Percentiles rank a stretch among this genome's conserved stretches.
Evolutionary conservation across 106 monocot species (phyloP).

Genomic region (Platanthera zijinensis): DNA sequence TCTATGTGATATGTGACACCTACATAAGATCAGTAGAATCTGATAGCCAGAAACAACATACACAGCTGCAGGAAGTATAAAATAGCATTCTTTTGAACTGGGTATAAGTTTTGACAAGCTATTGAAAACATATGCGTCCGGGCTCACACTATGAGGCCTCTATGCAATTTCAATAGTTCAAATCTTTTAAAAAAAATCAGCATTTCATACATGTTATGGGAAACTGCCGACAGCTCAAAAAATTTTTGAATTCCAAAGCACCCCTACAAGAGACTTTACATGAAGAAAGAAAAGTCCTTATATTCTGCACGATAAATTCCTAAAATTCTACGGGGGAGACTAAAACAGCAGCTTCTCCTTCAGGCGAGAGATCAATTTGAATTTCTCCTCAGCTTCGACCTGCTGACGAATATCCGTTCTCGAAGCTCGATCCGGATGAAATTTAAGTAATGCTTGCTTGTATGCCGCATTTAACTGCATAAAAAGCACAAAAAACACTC

Average conservation of each 20-base stretch:
- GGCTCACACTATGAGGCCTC: neutral
- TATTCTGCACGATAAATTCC: no score
- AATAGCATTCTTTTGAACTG: neutral
- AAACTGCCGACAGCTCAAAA: neutral
- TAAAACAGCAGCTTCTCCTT: constrained; percentile 45
- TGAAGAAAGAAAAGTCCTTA: neutral
- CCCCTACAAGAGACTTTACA: neutral
- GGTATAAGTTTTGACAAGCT: neutral
- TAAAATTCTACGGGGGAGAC: no score
- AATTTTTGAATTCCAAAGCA: neutral
- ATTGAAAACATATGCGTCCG: neutral
- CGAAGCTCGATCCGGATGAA: constrained; percentile 86
- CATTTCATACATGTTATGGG: neutral
- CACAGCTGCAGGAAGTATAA: no score
- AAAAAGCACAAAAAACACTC: neutral
- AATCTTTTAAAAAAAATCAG: neutral
- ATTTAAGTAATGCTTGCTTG: constrained; percentile 69
- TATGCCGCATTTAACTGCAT: constrained; percentile 74
- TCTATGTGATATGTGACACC: no score
- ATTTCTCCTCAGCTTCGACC: constrained; percentile 90
- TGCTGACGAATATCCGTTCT: constrained; percentile 63
- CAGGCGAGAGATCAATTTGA: constrained; percentile 82
- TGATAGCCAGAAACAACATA: no score
- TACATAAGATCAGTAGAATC: no score
- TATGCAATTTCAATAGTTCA: neutral